Percentiles rank a stretch among this genome's conserved stretches.
Conservation (phyloP, 495 filamentous ascomycete genomes). For the Neurospora intermedia region DNA sequence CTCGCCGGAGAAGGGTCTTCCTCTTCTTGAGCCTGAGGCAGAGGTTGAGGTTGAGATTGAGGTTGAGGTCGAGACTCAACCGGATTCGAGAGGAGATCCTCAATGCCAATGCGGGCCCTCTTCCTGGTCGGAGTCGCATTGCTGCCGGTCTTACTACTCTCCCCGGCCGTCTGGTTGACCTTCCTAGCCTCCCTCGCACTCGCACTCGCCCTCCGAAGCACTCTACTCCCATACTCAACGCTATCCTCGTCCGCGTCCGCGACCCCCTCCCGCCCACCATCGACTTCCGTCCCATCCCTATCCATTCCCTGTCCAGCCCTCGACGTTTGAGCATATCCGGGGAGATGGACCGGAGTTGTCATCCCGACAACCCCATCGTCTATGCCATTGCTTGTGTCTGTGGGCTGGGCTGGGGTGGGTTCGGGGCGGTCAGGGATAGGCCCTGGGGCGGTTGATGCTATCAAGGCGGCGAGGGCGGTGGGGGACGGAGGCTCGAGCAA, state of each 20-base stretch:
- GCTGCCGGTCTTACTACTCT: not conserved
- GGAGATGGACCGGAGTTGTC: not conserved
- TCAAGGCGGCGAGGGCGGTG: not conserved
- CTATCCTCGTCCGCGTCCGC: not conserved
- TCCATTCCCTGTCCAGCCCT: not conserved
- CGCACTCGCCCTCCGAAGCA: not conserved
- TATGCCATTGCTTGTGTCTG: not conserved
- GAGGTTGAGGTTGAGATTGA: not conserved
- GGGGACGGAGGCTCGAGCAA: not conserved
- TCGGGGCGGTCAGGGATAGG: not conserved
- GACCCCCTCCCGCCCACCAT: not conserved
- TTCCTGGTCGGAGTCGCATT: not conserved
- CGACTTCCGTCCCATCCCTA: not conserved
- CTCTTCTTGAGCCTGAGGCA: not conserved
- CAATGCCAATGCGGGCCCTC: not conserved
- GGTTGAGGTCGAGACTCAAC: not conserved
- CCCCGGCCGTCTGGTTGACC: not conserved
- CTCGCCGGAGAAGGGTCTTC: not conserved
- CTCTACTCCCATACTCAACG: not conserved
- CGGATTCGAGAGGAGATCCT: not conserved
- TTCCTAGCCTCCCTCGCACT: not conserved
- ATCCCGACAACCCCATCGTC: not conserved
- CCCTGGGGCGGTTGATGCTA: not conserved
- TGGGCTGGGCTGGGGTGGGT: not conserved
- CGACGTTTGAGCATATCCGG: not conserved